Percentiles rank a stretch among this genome's conserved stretches.
phyloP scores from a whole-genome alignment of 2,329 filamentous ascomycete genomes.

The Atkinsonella texensis region DNA sequence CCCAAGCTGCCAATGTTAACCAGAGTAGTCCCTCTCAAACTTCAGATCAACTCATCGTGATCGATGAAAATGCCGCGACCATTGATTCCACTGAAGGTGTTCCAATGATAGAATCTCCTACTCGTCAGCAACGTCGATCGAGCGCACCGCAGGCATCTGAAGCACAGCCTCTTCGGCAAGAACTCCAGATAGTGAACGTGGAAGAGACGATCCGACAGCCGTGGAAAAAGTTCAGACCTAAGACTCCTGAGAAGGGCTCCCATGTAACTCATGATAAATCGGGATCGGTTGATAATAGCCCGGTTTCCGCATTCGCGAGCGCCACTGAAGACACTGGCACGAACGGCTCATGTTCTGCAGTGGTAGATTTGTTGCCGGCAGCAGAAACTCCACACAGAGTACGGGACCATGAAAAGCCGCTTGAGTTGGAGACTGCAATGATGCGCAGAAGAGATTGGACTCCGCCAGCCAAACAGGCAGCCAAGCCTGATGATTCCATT shows the following conservation, averaged over 20 bases:
- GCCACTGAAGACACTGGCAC: not conserved
- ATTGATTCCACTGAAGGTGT: constrained; percentile 1
- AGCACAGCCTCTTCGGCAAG: not conserved
- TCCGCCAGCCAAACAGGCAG: constrained; percentile 37
- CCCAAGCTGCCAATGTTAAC: constrained; percentile 13
- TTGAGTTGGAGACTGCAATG: constrained; percentile 36
- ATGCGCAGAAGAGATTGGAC: constrained; percentile 55
- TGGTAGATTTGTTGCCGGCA: not conserved
- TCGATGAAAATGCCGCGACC: constrained; percentile 3
- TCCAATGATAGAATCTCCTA: not conserved
- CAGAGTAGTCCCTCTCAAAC: not conserved
- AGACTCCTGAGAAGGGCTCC: constrained; percentile 1
- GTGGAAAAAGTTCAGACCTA: constrained; percentile 24
- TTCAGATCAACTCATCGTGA: not conserved
- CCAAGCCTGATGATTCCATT: constrained; percentile 17
- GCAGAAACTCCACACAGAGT: not conserved
- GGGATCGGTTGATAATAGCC: no score
- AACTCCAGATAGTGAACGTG: not conserved
- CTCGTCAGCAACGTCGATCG: not conserved
- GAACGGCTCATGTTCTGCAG: not conserved
- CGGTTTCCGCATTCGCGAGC: not conserved
- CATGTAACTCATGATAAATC: not conserved
- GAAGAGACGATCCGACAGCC: constrained; percentile 16
- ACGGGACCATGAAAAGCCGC: constrained; percentile 15
- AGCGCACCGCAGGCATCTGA: not conserved